Evolutionary conservation across 192 early-diverging fungal species (phyloP).

Genomic region (Thamnidium elegans): DNA sequence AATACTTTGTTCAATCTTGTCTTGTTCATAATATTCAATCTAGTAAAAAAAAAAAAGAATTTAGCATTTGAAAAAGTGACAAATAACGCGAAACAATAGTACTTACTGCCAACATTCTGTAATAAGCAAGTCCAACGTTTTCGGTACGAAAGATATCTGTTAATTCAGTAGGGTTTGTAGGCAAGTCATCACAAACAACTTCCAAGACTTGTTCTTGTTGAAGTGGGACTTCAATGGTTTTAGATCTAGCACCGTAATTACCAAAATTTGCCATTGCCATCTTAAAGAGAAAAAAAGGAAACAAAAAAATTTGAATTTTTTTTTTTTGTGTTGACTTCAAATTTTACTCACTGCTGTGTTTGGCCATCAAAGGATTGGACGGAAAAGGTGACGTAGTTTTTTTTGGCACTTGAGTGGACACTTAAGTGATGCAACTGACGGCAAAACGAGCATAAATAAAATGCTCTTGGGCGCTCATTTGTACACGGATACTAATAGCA

Average conservation of each 20-base stretch:
- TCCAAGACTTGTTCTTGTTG: conserved; percentile 42
- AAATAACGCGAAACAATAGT: background rate
- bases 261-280: conserved; percentile 25
- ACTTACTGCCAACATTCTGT: conserved; percentile 34
- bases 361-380: too few species aligned
- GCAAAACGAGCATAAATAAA: too few species aligned
- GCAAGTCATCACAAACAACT: conserved; percentile 38
- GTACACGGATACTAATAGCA: too few species aligned
- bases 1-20: conserved; percentile 56
- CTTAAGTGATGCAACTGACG: too few species aligned
- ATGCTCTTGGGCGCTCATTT: too few species aligned
- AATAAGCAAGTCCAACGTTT: conserved; percentile 32
- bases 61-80: background rate
- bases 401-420: too few species aligned
- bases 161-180: conserved; percentile 32
- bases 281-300: background rate
- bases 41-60: conserved; percentile 18
- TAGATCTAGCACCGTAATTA: conserved; percentile 25
- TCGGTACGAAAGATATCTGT: conserved; percentile 39
- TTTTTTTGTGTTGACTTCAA: too few species aligned
- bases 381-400: too few species aligned
- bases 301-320: background rate
- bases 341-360: too few species aligned
- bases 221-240: conserved; percentile 42
- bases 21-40: conserved; percentile 74